These are phyloP conservation scores for Fraxinus ornus DNA, from an alignment of 305 asterid species.

Conservation along the genomic window DNA sequence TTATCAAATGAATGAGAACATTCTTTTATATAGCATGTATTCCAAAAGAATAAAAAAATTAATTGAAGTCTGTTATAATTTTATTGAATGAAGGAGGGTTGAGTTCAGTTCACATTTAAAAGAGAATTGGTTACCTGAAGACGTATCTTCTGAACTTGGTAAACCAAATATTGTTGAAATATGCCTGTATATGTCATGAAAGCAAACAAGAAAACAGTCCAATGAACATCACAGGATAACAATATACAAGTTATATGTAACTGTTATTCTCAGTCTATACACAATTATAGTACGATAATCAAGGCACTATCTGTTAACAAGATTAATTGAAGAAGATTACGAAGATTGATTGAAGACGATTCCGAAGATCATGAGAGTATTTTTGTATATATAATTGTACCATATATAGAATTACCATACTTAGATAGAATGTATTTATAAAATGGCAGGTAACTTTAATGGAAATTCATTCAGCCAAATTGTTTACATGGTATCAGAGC, in stretches of 20 bases:
- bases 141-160: conserved; percentile 92
- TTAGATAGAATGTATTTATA: too few relatives aligned
- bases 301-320: background rate
- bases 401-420: too few relatives aligned
- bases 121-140: conserved; percentile 62
- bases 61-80: conserved; percentile 1
- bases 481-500: too few relatives aligned
- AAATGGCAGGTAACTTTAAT: too few relatives aligned
- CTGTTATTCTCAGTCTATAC: background rate
- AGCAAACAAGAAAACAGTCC: background rate
- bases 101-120: conserved; percentile 12
- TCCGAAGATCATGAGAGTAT: too few relatives aligned
- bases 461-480: too few relatives aligned
- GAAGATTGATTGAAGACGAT: too few relatives aligned
- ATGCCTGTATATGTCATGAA: conserved; percentile 52
- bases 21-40: background rate
- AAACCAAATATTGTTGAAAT: conserved; percentile 88
- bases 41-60: background rate
- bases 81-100: conserved; percentile 13
- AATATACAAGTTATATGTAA: background rate
- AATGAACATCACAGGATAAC: background rate
- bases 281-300: background rate
- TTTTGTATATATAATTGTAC: too few relatives aligned
- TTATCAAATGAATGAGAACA: background rate
- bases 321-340: too few relatives aligned